These are phyloP conservation scores for Ceratocystiopsis minuta DNA, from an alignment of 2,329 filamentous ascomycete species.

Conservation along the genomic window DNA sequence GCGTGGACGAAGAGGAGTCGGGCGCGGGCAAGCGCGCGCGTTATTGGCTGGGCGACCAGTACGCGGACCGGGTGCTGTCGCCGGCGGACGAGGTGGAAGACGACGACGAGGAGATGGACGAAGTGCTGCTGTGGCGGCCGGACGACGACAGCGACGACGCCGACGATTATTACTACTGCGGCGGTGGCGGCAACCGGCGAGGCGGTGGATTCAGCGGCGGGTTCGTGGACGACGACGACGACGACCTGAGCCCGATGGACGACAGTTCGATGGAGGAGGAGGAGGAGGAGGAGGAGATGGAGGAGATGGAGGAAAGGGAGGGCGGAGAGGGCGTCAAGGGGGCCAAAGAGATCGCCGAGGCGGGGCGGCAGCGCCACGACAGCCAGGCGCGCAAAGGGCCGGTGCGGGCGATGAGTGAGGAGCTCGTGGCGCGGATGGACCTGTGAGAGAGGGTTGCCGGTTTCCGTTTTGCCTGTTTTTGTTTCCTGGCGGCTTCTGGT, in stretches of 20 bases:
- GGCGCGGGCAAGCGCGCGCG: slow-evolving; percentile 64
- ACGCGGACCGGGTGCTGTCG: slow-evolving; percentile 27
- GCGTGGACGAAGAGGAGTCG: background rate
- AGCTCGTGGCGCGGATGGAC: slow-evolving; percentile 44
- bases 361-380: slow-evolving; percentile 17
- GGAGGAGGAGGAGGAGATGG: slow-evolving; percentile 24
- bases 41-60: slow-evolving; percentile 68
- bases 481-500: background rate
- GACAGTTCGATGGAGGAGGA: slow-evolving; percentile 12
- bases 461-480: background rate
- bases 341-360: background rate
- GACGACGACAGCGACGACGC: slow-evolving; percentile 32
- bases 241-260: slow-evolving; percentile 14
- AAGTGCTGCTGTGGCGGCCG: slow-evolving; percentile 37
- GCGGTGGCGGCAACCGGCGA: too few relatives aligned
- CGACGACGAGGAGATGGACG: slow-evolving; percentile 29
- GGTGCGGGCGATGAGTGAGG: slow-evolving; percentile 41
- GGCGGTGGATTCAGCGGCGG: slow-evolving; percentile 25
- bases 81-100: slow-evolving; percentile 28
- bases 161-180: slow-evolving; percentile 21
- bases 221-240: slow-evolving; percentile 27
- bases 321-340: slow-evolving; percentile 11
- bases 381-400: slow-evolving; percentile 25
- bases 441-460: slow-evolving; percentile 22
- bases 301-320: slow-evolving; percentile 23